Percentiles rank a stretch among this genome's conserved stretches.
Conservation (phyloP, 169 alveolate species). For the Eimeria necatrix region DNA sequence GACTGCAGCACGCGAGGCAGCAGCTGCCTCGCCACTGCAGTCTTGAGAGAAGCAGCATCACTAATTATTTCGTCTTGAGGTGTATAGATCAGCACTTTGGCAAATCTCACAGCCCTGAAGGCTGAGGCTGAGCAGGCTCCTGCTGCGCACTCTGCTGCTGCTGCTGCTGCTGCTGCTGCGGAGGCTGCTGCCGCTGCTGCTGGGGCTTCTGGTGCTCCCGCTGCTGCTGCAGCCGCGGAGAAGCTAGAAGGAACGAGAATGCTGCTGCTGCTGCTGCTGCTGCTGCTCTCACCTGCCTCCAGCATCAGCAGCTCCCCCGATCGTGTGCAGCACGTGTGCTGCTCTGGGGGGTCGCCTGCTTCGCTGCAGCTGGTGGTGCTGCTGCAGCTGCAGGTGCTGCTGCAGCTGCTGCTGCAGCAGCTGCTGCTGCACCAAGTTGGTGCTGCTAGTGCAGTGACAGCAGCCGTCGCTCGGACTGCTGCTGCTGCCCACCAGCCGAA, state of each 20-base stretch:
- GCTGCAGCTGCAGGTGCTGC: conserved; percentile 18
- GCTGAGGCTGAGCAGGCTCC: conserved; percentile 19
- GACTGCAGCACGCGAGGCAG: not conserved
- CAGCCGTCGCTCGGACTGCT: conserved; percentile 4
- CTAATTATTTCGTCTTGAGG: conserved; percentile 37
- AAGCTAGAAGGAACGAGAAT: not conserved
- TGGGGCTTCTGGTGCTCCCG: not conserved
- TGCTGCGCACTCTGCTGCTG: conserved; percentile 49
- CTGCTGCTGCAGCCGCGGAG: not conserved
- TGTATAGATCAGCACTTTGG: conserved; percentile 13
- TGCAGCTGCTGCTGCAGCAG: not conserved
- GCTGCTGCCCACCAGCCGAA: conserved; percentile 49
- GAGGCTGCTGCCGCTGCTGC: conserved; percentile 50
- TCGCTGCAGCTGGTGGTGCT: not conserved
- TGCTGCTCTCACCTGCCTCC: conserved; percentile 25
- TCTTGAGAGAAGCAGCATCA: conserved; percentile 16
- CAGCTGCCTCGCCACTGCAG: not conserved
- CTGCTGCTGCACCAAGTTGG: conserved; percentile 18
- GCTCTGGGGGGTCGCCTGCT: not conserved
- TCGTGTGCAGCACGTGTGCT: not conserved
- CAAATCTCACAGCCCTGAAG: not conserved
- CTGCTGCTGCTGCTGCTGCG: conserved; percentile 43
- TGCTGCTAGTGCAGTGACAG: not conserved
- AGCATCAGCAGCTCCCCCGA: conserved; percentile 50
- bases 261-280: conserved; percentile 47